phyloP scores from a whole-genome alignment of 2,329 filamentous ascomycete species.

The Aspergillus luchuensis region DNA sequence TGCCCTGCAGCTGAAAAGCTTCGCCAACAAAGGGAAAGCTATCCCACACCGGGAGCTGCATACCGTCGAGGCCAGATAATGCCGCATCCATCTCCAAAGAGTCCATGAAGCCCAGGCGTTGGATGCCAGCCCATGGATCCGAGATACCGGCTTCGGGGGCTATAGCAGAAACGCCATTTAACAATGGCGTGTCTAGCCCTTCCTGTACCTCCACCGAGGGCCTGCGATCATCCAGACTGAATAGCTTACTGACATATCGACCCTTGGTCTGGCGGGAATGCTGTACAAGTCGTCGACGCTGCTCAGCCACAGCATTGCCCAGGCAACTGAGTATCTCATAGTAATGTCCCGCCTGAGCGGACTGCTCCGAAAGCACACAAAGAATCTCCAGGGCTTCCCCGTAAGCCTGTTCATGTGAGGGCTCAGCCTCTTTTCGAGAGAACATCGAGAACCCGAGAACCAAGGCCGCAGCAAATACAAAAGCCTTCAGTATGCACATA shows the following conservation, averaged over 20 bases:
- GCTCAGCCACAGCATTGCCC: slow-evolving; percentile 48
- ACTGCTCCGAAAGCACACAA: slow-evolving; percentile 50
- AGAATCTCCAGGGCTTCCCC: slow-evolving; percentile 54
- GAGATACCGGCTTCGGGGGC: slow-evolving; percentile 12
- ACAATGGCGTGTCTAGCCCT: slow-evolving; percentile 4
- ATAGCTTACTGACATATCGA: slow-evolving; percentile 41
- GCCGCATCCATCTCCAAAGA: slow-evolving; percentile 21
- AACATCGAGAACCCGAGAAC: slow-evolving; percentile 61
- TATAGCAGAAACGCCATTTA: slow-evolving; percentile 4
- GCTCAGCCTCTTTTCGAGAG: slow-evolving; percentile 49
- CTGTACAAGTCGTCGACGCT: slow-evolving; percentile 37
- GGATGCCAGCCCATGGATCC: slow-evolving; percentile 19
- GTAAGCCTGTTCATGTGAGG: slow-evolving; percentile 48
- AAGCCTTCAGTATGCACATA: slow-evolving; percentile 62
- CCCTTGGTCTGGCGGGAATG: slow-evolving; percentile 33
- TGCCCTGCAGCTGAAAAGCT: not conserved
- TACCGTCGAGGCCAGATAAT: slow-evolving; percentile 36
- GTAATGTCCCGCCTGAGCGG: slow-evolving; percentile 61
- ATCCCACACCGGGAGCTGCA: slow-evolving; percentile 40
- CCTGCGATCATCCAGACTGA: slow-evolving; percentile 31
- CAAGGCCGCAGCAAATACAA: slow-evolving; percentile 59
- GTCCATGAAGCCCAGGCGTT: slow-evolving; percentile 9
- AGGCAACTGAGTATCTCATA: slow-evolving; percentile 56
- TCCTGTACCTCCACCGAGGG: slow-evolving; percentile 14
- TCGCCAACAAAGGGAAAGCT: slow-evolving; percentile 38